phyloP scores from a whole-genome alignment of 768 basidiomycete species.

The Hirschioporus abietinus region DNA sequence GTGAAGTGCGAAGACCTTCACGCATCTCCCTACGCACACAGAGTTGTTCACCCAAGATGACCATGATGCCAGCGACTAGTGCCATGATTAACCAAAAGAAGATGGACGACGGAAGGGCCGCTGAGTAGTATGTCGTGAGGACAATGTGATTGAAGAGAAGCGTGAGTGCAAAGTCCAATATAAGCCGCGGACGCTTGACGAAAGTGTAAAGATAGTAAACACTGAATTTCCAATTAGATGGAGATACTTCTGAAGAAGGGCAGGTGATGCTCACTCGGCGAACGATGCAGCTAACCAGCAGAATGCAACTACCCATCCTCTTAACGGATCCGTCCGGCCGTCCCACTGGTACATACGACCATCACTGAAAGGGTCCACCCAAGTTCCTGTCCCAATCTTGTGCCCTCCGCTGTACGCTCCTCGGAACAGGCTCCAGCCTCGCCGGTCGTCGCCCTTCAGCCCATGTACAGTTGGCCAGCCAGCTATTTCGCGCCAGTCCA shows the following conservation, averaged over 20 bases:
- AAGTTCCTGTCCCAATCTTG: slow-evolving; percentile 58
- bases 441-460: slow-evolving; percentile 51
- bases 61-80: slow-evolving; percentile 63
- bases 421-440: slow-evolving; percentile 54
- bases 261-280: slow-evolving; percentile 65
- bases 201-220: slow-evolving; percentile 83
- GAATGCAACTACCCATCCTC: slow-evolving; percentile 88
- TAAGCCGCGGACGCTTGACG: slow-evolving; percentile 85
- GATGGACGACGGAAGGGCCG: slow-evolving; percentile 74
- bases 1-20: slow-evolving; percentile 51
- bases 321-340: slow-evolving; percentile 65
- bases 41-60: slow-evolving; percentile 84
- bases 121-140: slow-evolving; percentile 88
- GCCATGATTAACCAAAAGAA: slow-evolving; percentile 89
- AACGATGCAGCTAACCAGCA: slow-evolving; percentile 82
- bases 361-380: slow-evolving; percentile 17
- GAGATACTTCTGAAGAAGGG: slow-evolving; percentile 5
- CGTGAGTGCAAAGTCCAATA: slow-evolving; percentile 92
- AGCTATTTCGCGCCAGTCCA: slow-evolving; percentile 98
- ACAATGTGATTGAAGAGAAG: slow-evolving; percentile 89
- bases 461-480: slow-evolving; percentile 72
- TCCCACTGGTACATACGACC: slow-evolving; percentile 39
- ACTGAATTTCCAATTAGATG: slow-evolving; percentile 31
- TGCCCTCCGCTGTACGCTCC: slow-evolving; percentile 81
- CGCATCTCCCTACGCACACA: slow-evolving; percentile 88